Conservation (phyloP, 345 rosid genomes). For the Garcia nutans region DNA sequence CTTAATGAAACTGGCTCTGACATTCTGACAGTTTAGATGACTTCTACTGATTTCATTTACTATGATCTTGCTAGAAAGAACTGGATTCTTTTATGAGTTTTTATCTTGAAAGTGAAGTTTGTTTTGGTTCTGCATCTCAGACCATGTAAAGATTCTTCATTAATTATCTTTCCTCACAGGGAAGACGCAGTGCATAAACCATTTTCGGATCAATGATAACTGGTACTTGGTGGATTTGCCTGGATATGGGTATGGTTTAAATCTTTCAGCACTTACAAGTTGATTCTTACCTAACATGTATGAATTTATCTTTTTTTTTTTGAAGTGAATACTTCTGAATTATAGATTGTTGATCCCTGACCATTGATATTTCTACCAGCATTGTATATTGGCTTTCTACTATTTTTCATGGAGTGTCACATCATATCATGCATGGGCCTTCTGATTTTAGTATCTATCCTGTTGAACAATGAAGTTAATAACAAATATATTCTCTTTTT, state of each 20-base stretch:
- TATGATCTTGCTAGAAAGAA: not conserved
- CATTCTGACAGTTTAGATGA: not conserved
- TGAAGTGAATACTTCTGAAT: not conserved
- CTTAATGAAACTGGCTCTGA: no score
- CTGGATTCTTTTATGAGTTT: not conserved
- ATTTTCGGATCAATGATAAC: slow-evolving; percentile 79
- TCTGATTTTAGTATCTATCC: not conserved
- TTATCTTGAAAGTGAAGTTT: not conserved
- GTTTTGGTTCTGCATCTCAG: not conserved
- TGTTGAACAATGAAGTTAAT: not conserved
- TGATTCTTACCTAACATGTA: not conserved
- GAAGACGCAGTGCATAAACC: slow-evolving; percentile 97
- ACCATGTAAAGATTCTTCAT: not conserved
- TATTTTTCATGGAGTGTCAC: not conserved
- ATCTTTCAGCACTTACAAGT: slow-evolving; percentile 1
- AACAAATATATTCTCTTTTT: no score
- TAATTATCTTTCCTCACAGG: slow-evolving; percentile 40
- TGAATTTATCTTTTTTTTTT: not conserved
- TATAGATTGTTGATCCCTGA: not conserved
- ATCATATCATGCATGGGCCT: not conserved
- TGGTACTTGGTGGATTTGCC: slow-evolving; percentile 99
- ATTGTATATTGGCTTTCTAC: not conserved
- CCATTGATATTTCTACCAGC: not conserved
- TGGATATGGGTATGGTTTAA: slow-evolving; percentile 85
- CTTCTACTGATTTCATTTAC: not conserved